Percentiles rank a stretch among this genome's conserved stretches.
phyloP scores from a whole-genome alignment of 1,139 yeast genomes.

The Diutina ranongensis region DNA sequence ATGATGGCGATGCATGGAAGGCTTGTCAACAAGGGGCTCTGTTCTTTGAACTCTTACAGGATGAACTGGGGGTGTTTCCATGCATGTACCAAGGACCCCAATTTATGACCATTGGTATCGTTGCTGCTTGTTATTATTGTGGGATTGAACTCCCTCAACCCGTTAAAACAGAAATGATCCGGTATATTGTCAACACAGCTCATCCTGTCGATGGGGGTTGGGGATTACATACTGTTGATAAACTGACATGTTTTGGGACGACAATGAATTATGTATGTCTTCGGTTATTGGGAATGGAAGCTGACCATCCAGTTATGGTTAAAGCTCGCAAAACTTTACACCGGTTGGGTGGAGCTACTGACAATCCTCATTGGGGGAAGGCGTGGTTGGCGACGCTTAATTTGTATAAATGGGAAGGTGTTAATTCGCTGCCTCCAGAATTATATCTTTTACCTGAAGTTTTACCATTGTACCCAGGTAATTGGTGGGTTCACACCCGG shows the following conservation, averaged over 20 bases:
- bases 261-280: constrained; percentile 71
- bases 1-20: constrained; percentile 36
- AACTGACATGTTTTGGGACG: constrained; percentile 93
- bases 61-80: constrained; percentile 76
- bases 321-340: constrained; percentile 66
- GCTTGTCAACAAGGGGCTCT: constrained; percentile 69
- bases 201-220: constrained; percentile 99
- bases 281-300: constrained; percentile 63
- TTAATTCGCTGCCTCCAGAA: constrained; percentile 97
- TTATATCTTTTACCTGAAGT: constrained; percentile 79
- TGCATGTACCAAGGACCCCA: constrained; percentile 94
- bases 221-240: constrained; percentile 90
- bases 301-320: constrained; percentile 67
- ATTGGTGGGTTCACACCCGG: constrained; percentile 99
- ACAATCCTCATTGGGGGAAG: constrained; percentile 97
- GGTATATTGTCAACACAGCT: constrained; percentile 79
- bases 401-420: constrained; percentile 90
- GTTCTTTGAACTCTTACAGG: constrained; percentile 61
- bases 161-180: constrained; percentile 54
- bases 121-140: constrained; percentile 64
- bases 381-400: constrained; percentile 76
- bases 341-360: constrained; percentile 78
- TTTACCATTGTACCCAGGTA: constrained; percentile 81
- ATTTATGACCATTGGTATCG: constrained; percentile 90
- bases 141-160: constrained; percentile 59